Evolutionary conservation across 345 rosid genomes (phyloP).

Genomic region (Stellera chamaejasme): DNA sequence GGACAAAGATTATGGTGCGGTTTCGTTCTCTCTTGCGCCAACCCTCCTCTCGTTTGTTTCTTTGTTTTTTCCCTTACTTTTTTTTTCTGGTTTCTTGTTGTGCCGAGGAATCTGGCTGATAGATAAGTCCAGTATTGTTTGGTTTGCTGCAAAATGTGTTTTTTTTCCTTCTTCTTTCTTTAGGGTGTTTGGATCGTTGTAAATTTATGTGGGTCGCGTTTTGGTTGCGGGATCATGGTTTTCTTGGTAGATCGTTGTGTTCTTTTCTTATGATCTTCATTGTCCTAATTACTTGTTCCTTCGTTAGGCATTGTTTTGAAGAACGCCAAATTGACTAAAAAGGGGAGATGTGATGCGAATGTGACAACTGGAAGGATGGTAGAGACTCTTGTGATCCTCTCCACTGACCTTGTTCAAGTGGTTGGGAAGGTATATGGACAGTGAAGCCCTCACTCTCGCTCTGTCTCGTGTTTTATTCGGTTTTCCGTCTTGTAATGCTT

Average conservation of each 20-base stretch:
- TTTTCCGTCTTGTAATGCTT: constrained; percentile 8
- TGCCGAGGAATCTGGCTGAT: too few relatives aligned
- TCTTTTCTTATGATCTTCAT: background rate
- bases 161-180: background rate
- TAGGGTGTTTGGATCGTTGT: background rate
- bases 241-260: too few relatives aligned
- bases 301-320: constrained; percentile 69
- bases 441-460: background rate
- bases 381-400: constrained; percentile 60
- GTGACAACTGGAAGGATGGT: constrained; percentile 39
- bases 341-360: constrained; percentile 59
- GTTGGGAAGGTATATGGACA: constrained; percentile 54
- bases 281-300: background rate
- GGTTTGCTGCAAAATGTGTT: background rate
- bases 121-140: too few relatives aligned
- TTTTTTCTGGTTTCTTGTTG: background rate
- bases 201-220: too few relatives aligned
- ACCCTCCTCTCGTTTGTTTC: background rate
- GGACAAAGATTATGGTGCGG: constrained; percentile 46
- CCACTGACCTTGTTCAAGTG: constrained; percentile 73
- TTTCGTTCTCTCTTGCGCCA: background rate
- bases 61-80: background rate
- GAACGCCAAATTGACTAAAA: constrained; percentile 67
- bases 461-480: constrained; percentile 1
- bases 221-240: too few relatives aligned